These are phyloP conservation scores for Termitomyces sp. DNA, from an alignment of 768 basidiomycete genomes.

Conservation along the genomic window DNA sequence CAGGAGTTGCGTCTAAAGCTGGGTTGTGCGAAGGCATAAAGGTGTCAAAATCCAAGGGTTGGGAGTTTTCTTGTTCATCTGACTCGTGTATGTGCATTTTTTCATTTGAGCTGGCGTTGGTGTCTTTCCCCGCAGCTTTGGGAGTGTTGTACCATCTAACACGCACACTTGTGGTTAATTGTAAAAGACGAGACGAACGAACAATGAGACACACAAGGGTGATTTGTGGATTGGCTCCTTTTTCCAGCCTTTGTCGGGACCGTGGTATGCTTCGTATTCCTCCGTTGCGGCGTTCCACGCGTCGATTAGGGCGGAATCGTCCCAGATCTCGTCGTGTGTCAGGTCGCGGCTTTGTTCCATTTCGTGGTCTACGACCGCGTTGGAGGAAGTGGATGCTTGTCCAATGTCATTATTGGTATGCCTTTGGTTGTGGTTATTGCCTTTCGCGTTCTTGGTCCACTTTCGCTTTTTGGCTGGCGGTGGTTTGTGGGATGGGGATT, in stretches of 20 bases:
- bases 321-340: conserved; percentile 77
- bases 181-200: not conserved
- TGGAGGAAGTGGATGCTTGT: not conserved
- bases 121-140: not conserved
- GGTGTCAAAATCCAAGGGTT: conserved; percentile 63
- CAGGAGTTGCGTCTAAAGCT: conserved; percentile 33
- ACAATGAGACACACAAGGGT: conserved; percentile 58
- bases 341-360: conserved; percentile 51
- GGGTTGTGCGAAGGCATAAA: conserved; percentile 70
- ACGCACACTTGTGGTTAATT: not conserved
- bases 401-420: conserved; percentile 14
- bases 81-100: not conserved
- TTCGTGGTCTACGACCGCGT: conserved; percentile 14
- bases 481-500: conserved; percentile 15
- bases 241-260: conserved; percentile 70
- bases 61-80: conserved; percentile 33
- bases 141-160: conserved; percentile 78
- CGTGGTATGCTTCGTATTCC: conserved; percentile 73
- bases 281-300: conserved; percentile 84
- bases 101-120: not conserved
- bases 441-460: conserved; percentile 30
- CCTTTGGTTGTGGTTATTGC: conserved; percentile 13
- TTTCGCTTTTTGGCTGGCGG: conserved; percentile 55
- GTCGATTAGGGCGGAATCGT: conserved; percentile 75
- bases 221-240: conserved; percentile 63